Percentiles rank a stretch among this genome's conserved stretches.
Conservation (phyloP, 1,284 basidiomycete species). For the Marasmius tenuissimus region DNA sequence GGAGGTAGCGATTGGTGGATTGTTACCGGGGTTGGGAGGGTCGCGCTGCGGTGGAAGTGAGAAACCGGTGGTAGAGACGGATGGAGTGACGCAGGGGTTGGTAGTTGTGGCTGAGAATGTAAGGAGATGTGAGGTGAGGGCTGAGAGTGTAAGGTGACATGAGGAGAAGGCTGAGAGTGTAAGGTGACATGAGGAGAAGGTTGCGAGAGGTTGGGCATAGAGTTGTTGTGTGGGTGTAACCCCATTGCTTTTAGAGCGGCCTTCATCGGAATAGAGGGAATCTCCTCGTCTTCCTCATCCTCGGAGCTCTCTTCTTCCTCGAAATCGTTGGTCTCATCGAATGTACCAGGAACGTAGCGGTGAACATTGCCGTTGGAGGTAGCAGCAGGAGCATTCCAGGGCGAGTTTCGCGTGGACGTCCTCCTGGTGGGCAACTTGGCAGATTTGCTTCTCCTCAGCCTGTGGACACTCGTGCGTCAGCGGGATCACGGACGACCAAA, state of each 20-base stretch:
- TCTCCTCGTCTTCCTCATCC: not conserved
- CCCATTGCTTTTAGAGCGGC: not conserved
- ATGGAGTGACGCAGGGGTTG: not conserved
- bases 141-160: not conserved
- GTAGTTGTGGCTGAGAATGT: not conserved
- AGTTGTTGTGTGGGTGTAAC: not conserved
- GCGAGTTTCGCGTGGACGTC: not conserved
- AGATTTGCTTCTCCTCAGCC: not conserved
- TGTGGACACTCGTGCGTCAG: not conserved
- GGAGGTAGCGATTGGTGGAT: not conserved
- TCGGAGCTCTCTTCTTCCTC: not conserved
- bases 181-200: not conserved
- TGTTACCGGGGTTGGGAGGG: not conserved
- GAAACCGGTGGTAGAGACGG: not conserved
- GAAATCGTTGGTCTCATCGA: not conserved
- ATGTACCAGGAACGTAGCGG: not conserved
- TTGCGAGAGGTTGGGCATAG: not conserved
- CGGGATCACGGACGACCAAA: not conserved
- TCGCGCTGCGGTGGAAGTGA: not conserved
- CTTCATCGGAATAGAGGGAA: not conserved
- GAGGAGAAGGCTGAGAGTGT: not conserved
- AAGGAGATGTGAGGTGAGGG: not conserved
- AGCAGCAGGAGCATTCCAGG: not conserved
- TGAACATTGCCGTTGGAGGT: not conserved
- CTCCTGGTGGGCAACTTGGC: not conserved